These are phyloP conservation scores for Eimeria falciformis DNA, from an alignment of 169 alveolate species.

Conservation along the genomic window DNA sequence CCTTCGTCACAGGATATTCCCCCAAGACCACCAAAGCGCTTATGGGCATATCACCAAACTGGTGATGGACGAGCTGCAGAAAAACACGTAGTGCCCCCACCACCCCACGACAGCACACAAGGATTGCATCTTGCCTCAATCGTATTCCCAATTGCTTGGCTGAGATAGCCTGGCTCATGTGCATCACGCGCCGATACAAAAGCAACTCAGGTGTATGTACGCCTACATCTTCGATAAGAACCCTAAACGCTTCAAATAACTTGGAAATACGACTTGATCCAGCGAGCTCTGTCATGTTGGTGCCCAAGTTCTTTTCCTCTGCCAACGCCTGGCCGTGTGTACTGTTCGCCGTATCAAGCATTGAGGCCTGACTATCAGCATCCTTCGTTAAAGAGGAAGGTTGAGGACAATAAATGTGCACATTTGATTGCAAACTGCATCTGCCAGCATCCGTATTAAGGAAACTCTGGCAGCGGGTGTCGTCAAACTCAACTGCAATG, in stretches of 20 bases:
- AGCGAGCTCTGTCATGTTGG: neutral
- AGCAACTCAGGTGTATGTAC: neutral
- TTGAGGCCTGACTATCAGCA: neutral
- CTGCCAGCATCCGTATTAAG: neutral
- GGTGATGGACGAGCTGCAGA: constrained; percentile 53
- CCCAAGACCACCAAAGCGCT: constrained; percentile 38
- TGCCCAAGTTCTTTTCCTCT: too few relatives aligned
- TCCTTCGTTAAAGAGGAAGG: neutral
- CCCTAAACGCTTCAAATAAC: neutral
- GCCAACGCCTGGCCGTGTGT: too few relatives aligned
- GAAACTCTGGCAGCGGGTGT: neutral
- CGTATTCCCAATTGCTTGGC: neutral
- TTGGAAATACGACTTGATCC: neutral
- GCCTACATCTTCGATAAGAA: constrained; percentile 22
- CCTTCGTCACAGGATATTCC: constrained; percentile 31
- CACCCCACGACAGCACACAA: neutral
- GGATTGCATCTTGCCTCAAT: neutral
- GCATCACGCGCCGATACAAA: neutral
- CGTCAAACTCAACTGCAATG: constrained; percentile 28
- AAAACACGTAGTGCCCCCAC: neutral
- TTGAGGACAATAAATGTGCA: constrained; percentile 33
- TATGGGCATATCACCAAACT: constrained; percentile 40
- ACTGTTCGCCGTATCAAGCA: too few relatives aligned
- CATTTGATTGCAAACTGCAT: constrained; percentile 34
- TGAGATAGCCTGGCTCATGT: neutral